Conservation (phyloP, 805 yeast species). For the Sungouiella thailandica region DNA sequence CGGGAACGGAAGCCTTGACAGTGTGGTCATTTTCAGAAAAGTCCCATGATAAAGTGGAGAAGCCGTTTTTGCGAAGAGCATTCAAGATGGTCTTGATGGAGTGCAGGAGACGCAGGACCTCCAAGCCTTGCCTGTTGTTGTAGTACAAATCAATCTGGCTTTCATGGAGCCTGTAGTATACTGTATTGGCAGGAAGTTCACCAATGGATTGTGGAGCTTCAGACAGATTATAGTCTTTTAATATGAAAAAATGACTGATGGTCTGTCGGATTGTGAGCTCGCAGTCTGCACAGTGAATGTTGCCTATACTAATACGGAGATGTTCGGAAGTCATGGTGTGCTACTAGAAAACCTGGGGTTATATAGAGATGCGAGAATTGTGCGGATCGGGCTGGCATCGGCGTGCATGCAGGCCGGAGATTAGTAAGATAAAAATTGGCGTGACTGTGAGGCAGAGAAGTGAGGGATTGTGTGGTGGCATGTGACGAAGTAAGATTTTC, state of each 20-base stretch:
- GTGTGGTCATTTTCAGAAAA: slow-evolving; percentile 15
- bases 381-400: slow-evolving; percentile 1
- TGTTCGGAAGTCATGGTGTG: slow-evolving; percentile 1
- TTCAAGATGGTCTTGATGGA: slow-evolving; percentile 21
- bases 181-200: slow-evolving; percentile 6
- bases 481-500: too few relatives aligned
- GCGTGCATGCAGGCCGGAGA: slow-evolving; percentile 1
- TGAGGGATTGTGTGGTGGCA: too few relatives aligned
- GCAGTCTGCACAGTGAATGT: slow-evolving; percentile 56
- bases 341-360: too few relatives aligned
- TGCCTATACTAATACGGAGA: slow-evolving; percentile 24
- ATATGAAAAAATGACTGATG: slow-evolving; percentile 18
- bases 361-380: slow-evolving; percentile 2
- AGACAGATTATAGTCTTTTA: slow-evolving; percentile 8
- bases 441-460: too few relatives aligned
- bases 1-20: slow-evolving; percentile 5
- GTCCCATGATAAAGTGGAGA: slow-evolving; percentile 33
- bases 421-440: too few relatives aligned
- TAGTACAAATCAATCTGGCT: slow-evolving; percentile 24
- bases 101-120: slow-evolving; percentile 9
- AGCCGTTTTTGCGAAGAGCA: slow-evolving; percentile 32
- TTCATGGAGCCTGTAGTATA: slow-evolving; percentile 15
- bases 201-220: slow-evolving; percentile 9
- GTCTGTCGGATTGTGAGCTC: slow-evolving; percentile 30
- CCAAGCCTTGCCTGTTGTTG: slow-evolving; percentile 9